Evolutionary conservation across 345 rosid species (phyloP), one percentile per base, ranked within the genome.

Genomic region (Camelina hispida): DNA sequence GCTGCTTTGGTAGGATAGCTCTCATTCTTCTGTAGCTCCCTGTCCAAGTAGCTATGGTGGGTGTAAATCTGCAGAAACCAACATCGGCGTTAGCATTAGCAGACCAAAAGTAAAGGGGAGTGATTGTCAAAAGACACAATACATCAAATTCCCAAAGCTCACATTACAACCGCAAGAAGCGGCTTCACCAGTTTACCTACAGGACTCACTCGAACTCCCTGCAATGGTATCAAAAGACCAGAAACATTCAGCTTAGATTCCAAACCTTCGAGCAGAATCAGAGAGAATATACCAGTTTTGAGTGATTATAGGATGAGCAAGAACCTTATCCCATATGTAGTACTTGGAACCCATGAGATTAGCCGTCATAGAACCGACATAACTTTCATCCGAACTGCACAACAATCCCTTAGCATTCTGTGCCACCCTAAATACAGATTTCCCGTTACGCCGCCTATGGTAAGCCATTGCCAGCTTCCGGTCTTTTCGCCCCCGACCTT

Each of bases 341-440:
- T 91, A 94, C 69, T 88, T 90, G 42, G 97, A 88, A 59, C 97
- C 98, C 78, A 91, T 65, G 78, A 94, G 86, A 79, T 91, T 94
- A 60, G 98, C 89, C 15, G 93, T 88, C 78, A 88, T 79, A 12
- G 68, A 81, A 54, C 98, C 97, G 11, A 88, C 75, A 55, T 82
- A 91, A 76, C 93, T 86, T 57, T 91, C 91, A 80, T 94, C 96
- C 1, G 90, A 82, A 71, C 52, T 82, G 16, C 87, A 85, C 74
- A 83, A 37, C 35, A 88, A 23, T 46, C 95, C 98, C 78, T 86
- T 91, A 51, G 82, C 55, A 17, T 86, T 82, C 79, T 89, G 97
- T 60, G 96, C 93, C 64, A 94, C 64, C 7, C 78, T 67, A 71
- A 81, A 89, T 68, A 82, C 75, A 55, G 98, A 88, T 80, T 79